phyloP scores from a whole-genome alignment of 169 alveolate genomes.

The Cryptosporidium felis region DNA sequence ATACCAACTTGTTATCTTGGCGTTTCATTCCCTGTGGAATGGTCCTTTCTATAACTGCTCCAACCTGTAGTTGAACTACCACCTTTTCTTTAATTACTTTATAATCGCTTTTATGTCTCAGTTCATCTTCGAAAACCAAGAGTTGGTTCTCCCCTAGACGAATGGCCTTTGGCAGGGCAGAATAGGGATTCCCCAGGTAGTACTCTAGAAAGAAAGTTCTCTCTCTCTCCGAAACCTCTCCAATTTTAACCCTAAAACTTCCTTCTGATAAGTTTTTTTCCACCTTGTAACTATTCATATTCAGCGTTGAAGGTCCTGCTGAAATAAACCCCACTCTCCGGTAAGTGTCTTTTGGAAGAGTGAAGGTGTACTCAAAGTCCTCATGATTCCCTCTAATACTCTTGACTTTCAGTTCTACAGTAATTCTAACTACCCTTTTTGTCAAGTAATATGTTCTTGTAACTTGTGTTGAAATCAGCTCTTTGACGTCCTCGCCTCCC shows the following conservation, averaged over 20 bases:
- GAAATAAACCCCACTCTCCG: constrained; percentile 42
- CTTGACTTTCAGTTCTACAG: constrained; percentile 25
- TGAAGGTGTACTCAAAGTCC: constrained; percentile 1
- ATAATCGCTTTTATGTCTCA: background rate
- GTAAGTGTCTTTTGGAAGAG: background rate
- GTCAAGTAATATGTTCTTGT: constrained; percentile 64
- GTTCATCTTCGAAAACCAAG: constrained; percentile 24
- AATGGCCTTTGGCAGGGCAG: constrained; percentile 27
- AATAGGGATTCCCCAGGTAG: constrained; percentile 16
- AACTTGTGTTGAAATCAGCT: constrained; percentile 19
- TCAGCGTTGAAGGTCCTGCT: constrained; percentile 26
- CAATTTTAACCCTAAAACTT: background rate
- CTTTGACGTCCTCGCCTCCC: background rate
- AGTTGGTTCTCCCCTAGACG: constrained; percentile 56
- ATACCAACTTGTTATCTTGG: constrained; percentile 15
- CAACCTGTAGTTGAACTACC: constrained; percentile 27
- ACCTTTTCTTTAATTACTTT: constrained; percentile 24
- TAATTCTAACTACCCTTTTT: constrained; percentile 19
- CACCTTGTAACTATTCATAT: background rate
- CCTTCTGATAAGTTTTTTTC: background rate
- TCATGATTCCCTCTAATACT: background rate
- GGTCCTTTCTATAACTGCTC: constrained; percentile 26
- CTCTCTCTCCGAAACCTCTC: background rate
- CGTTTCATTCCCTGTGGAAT: constrained; percentile 37
- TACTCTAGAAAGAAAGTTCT: constrained; percentile 42